phyloP scores from a whole-genome alignment of 2,329 filamentous ascomycete species.

The Beauveria brongniartii region DNA sequence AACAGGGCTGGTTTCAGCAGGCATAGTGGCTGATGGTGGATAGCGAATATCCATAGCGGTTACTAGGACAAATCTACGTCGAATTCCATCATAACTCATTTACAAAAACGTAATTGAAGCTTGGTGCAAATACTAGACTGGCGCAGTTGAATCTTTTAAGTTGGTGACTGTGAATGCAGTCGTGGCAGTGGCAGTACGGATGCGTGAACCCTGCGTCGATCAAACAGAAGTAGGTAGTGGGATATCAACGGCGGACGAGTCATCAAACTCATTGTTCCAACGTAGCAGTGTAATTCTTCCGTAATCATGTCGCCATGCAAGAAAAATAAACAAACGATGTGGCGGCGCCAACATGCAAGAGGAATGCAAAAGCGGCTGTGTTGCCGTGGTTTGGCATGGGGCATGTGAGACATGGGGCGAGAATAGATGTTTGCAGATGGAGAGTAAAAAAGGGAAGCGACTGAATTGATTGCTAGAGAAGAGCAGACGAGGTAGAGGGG shows the following conservation, averaged over 20 bases:
- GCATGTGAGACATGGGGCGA: not conserved
- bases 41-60: too few relatives aligned
- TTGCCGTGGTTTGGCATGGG: not conserved
- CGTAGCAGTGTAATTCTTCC: not conserved
- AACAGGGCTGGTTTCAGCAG: constrained; percentile 3
- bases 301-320: not conserved
- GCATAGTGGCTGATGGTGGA: not conserved
- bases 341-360: not conserved
- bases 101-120: too few relatives aligned
- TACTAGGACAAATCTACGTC: too few relatives aligned
- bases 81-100: too few relatives aligned
- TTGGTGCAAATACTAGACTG: too few relatives aligned
- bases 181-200: too few relatives aligned
- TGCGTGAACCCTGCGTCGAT: too few relatives aligned
- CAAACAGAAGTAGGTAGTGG: too few relatives aligned
- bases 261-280: not conserved
- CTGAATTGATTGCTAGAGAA: not conserved
- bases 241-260: not conserved
- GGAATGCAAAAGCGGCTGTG: not conserved
- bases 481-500: too few relatives aligned
- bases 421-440: not conserved
- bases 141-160: too few relatives aligned
- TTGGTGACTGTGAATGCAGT: too few relatives aligned
- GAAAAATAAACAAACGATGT: not conserved
- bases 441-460: not conserved